Percentiles rank a stretch among this genome's conserved stretches.
These are phyloP conservation scores for Teunomyces aglyptinius DNA, from an alignment of 805 yeast genomes.

Conservation along the genomic window DNA sequence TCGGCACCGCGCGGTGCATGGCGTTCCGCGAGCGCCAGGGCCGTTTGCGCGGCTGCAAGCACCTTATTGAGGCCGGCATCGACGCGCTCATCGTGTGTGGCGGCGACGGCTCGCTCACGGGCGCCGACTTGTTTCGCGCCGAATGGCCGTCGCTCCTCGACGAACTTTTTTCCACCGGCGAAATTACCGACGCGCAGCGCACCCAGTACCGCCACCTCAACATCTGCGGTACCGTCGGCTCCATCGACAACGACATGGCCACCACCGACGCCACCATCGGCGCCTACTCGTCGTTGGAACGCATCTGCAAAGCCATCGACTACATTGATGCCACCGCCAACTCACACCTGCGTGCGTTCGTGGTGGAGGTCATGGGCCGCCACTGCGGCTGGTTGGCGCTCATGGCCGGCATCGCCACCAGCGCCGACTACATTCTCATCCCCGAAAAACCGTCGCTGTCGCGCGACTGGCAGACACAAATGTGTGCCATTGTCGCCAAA, in stretches of 20 bases:
- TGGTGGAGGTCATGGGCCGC: constrained; percentile 98
- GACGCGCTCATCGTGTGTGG: constrained; percentile 96
- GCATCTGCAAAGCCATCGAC: constrained; percentile 92
- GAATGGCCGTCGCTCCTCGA: constrained; percentile 91
- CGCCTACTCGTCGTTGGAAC: constrained; percentile 87
- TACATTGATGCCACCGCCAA: constrained; percentile 97
- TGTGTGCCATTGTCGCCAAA: constrained; percentile 69
- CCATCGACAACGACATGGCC: constrained; percentile 98
- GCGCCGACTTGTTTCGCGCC: constrained; percentile 89
- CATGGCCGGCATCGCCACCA: constrained; percentile 96
- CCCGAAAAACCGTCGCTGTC: constrained; percentile 89
- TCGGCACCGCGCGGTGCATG: constrained; percentile 93
- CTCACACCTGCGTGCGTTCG: constrained; percentile 96
- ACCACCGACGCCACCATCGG: constrained; percentile 96
- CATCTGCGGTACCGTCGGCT: constrained; percentile 93
- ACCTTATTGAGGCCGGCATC: constrained; percentile 82
- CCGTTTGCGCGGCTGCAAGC: constrained; percentile 76
- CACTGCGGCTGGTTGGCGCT: constrained; percentile 99
- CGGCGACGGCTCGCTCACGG: constrained; percentile 98
- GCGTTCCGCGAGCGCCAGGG: constrained; percentile 86
- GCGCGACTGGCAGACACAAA: constrained; percentile 74
- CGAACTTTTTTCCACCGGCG: constrained; percentile 60
- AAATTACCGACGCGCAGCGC: constrained; percentile 57
- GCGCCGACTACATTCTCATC: constrained; percentile 91
- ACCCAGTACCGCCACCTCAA: constrained; percentile 68